These are phyloP conservation scores for Vitis hybrid DNA, from an alignment of 177 flowering plant species.

Conservation along the genomic window DNA sequence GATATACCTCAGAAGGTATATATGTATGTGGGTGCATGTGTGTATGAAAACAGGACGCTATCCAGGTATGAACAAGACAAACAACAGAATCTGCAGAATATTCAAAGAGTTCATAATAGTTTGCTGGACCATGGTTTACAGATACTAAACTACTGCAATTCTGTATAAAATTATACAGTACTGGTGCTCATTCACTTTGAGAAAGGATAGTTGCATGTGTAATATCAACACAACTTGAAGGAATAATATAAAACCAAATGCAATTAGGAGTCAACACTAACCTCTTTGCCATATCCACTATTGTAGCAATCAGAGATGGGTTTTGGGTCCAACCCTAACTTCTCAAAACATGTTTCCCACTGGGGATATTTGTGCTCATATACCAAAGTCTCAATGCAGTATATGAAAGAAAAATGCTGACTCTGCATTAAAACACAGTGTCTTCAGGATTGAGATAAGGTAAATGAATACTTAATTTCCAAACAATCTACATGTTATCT, in stretches of 20 bases:
- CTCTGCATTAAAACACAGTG: conserved; percentile 47
- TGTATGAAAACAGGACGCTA: too few species aligned
- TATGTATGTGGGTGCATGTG: too few species aligned
- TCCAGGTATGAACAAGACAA: too few species aligned
- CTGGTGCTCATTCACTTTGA: not conserved
- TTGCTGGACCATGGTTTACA: not conserved
- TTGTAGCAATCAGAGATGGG: conserved; percentile 58
- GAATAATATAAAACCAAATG: not conserved
- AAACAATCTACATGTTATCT: too few species aligned
- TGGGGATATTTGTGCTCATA: conserved; percentile 40
- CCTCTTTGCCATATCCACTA: conserved; percentile 61
- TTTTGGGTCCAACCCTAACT: conserved; percentile 51
- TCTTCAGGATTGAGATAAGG: not conserved
- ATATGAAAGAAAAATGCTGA: conserved; percentile 65
- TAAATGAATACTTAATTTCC: not conserved
- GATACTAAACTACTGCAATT: not conserved
- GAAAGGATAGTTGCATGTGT: not conserved
- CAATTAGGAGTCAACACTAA: conserved; percentile 17
- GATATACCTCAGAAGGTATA: too few species aligned
- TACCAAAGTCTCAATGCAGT: conserved; percentile 72
- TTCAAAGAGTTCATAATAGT: not conserved
- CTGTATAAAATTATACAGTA: not conserved
- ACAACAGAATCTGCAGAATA: too few species aligned
- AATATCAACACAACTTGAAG: not conserved
- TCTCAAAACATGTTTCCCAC: conserved; percentile 76